Conservation (phyloP, 1,284 basidiomycete species). For the Bjerkandera adusta region DNA sequence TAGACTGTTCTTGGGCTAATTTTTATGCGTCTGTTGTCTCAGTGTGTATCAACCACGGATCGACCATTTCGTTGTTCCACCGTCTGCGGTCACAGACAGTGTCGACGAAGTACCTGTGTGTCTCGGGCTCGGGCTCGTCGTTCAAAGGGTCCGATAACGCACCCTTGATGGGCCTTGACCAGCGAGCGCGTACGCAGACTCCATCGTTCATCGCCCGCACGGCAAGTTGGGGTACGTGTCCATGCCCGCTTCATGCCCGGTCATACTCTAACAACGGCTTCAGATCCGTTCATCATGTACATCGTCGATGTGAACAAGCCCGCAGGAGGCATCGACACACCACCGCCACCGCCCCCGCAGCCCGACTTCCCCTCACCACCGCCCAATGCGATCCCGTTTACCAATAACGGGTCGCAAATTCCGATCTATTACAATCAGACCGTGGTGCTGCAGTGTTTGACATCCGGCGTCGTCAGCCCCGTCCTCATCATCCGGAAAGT, state of each 20-base stretch:
- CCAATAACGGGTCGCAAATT: constrained; percentile 74
- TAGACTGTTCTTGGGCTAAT: constrained; percentile 8
- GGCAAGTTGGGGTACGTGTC: constrained; percentile 73
- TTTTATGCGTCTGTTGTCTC: constrained; percentile 16
- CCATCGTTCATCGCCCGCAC: constrained; percentile 85
- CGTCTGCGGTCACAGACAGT: constrained; percentile 90
- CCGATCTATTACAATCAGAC: constrained; percentile 96
- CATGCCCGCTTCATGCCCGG: constrained; percentile 15
- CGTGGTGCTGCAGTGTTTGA: constrained; percentile 91
- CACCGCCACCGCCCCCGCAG: constrained; percentile 75
- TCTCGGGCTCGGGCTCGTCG: constrained; percentile 85
- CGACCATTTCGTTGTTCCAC: constrained; percentile 94
- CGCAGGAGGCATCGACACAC: constrained; percentile 68
- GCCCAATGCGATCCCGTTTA: constrained; percentile 83
- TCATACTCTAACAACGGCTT: constrained; percentile 20
- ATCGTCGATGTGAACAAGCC: constrained; percentile 86
- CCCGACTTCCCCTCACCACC: constrained; percentile 88
- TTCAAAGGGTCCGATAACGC: constrained; percentile 90
- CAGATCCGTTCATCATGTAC: constrained; percentile 95
- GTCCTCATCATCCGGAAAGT: constrained; percentile 92
- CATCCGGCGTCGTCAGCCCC: constrained; percentile 91
- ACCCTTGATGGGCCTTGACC: constrained; percentile 78
- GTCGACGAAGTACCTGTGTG: constrained; percentile 95
- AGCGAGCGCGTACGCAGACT: constrained; percentile 65
- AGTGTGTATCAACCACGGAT: constrained; percentile 96